Evolutionary conservation across 805 yeast genomes (phyloP), one percentile per base, ranked within the genome.

Genomic region (Cyberlindnera nakhonratchasimensis): DNA sequence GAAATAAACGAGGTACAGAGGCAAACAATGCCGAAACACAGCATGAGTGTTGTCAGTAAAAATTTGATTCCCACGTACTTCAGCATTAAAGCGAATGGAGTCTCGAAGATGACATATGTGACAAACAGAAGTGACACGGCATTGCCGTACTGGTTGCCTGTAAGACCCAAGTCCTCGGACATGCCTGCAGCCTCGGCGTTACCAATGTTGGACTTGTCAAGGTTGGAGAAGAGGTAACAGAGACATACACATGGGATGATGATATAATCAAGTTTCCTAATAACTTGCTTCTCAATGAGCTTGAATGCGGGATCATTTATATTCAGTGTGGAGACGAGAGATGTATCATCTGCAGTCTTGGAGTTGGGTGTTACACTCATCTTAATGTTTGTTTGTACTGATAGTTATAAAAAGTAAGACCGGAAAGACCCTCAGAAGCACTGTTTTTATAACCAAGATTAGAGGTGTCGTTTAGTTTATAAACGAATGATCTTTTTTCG

Each of bases 151-250:
- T 74, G 69, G 18, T 54, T 58, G 1, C 64, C 65, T 1, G 58
- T 51, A 20, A 75, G 54, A 7, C 64, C 61, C 16, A 75, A 43
- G 40, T 67, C 72, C 21, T 62, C 62, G 0, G 65, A 57, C 46
- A 77, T 49, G 4, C 83, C 82, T 12, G 79, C 81, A 3, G 74
- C 66, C 31, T 67, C 67, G 9, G 82, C 82, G 53, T 78, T 78
- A 50, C 82, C 82, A 40, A 78, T 74, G 53, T 77, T 77, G 12
- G 80, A 72, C 45, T 75, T 67, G 57, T 78, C 83, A 42, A 78
- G 59, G 36, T 68, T 66, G 3, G 78, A 69, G 34, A 71, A 60
- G 42, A 75, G 66, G 53, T 73, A 75, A 32, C 70, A 57, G 17
- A 66, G 43, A 8, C 69, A 58, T 42, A 74, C 57, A 41, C 73